Conservation (phyloP, 2,329 filamentous ascomycete genomes). For the Ophiostoma populinum region DNA sequence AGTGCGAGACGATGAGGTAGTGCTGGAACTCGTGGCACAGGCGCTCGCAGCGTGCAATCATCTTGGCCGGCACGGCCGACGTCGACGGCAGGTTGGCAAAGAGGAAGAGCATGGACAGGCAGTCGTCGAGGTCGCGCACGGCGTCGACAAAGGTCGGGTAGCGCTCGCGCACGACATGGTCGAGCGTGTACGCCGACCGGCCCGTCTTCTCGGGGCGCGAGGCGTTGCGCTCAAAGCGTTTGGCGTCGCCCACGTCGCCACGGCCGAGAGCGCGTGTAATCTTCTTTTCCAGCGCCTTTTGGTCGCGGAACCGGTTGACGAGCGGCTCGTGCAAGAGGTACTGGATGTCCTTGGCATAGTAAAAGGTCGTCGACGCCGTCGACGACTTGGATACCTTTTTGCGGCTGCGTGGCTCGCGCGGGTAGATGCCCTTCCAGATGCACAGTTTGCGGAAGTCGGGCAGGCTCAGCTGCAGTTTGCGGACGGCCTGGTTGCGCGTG, state of each 20-base stretch:
- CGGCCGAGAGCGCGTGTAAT: slow-evolving; percentile 82
- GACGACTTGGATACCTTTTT: slow-evolving; percentile 91
- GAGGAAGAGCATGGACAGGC: slow-evolving; percentile 88
- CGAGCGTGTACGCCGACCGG: slow-evolving; percentile 75
- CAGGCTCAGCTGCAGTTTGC: slow-evolving; percentile 92
- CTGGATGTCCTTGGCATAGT: slow-evolving; percentile 88
- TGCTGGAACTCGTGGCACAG: slow-evolving; percentile 93
- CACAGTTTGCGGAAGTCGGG: slow-evolving; percentile 96
- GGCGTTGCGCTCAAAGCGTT: slow-evolving; percentile 73
- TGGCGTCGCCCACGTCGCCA: slow-evolving; percentile 77
- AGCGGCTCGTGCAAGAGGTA: slow-evolving; percentile 95
- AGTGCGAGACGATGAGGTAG: slow-evolving; percentile 85
- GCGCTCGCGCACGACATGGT: slow-evolving; percentile 94
- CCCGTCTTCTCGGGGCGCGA: slow-evolving; percentile 77
- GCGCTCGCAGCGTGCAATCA: slow-evolving; percentile 85
- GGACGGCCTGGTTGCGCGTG: slow-evolving; percentile 88
- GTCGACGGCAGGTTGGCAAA: slow-evolving; percentile 94
- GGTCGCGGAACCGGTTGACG: slow-evolving; percentile 85
- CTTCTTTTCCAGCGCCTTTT: slow-evolving; percentile 95
- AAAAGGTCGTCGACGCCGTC: slow-evolving; percentile 82
- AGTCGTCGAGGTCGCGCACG: slow-evolving; percentile 87
- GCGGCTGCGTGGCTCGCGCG: slow-evolving; percentile 87
- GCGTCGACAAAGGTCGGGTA: slow-evolving; percentile 96
- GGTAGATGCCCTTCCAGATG: slow-evolving; percentile 99
- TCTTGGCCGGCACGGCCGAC: slow-evolving; percentile 77